These are phyloP conservation scores for Colletotrichum tabaci DNA, from an alignment of 2,329 filamentous ascomycete species.

Conservation along the genomic window DNA sequence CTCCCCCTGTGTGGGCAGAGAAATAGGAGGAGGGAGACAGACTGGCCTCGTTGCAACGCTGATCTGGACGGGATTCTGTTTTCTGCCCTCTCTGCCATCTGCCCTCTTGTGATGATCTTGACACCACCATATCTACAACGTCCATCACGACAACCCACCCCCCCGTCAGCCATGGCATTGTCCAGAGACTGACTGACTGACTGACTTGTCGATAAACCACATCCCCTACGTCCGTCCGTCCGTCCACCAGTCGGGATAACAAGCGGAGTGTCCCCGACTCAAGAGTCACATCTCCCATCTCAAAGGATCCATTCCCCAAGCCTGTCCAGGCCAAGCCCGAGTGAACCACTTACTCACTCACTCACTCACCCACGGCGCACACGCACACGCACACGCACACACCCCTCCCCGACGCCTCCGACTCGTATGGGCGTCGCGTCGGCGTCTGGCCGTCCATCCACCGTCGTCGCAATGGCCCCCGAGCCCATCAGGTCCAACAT, in stretches of 20 bases:
- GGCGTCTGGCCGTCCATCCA: constrained; percentile 31
- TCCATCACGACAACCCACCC: background rate
- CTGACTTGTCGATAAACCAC: too few species aligned
- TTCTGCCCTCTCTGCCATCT: background rate
- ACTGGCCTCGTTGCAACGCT: constrained; percentile 13
- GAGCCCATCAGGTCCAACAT: constrained; percentile 46
- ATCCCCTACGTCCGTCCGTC: too few species aligned
- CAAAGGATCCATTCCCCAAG: constrained; percentile 1
- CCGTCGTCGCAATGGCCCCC: constrained; percentile 39
- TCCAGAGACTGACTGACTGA: too few species aligned
- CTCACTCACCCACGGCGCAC: too few species aligned
- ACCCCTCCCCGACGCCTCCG: constrained; percentile 5
- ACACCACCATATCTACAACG: background rate
- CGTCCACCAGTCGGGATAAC: background rate
- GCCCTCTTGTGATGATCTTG: too few species aligned
- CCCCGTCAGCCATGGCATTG: constrained; percentile 1
- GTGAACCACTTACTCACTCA: background rate
- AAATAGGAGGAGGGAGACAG: constrained; percentile 2
- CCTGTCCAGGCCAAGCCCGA: constrained; percentile 8
- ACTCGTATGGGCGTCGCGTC: constrained; percentile 33
- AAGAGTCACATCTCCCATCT: constrained; percentile 1
- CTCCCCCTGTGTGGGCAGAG: background rate
- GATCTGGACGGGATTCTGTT: background rate
- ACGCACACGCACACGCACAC: background rate
- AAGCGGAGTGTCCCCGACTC: constrained; percentile 18